Evolutionary conservation across 2,329 filamentous ascomycete genomes (phyloP).

Genomic region (Aspergillus uvarum): DNA sequence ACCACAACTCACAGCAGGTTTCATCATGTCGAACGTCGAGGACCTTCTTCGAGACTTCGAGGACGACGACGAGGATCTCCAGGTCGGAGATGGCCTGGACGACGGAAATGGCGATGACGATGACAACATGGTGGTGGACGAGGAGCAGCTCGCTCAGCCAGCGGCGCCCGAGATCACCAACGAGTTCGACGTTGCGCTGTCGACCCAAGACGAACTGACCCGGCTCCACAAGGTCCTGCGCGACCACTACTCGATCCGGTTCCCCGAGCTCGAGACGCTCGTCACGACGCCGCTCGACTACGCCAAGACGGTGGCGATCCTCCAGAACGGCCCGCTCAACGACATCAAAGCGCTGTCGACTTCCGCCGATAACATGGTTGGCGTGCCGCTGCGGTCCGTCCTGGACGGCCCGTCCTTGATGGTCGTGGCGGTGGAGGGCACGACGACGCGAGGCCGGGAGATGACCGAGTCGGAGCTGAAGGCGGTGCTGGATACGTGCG

Average conservation of each 20-base stretch:
- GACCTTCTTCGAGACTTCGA: conserved; percentile 91
- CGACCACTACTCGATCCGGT: conserved; percentile 91
- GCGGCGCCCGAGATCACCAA: conserved; percentile 69
- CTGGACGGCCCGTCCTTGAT: conserved; percentile 88
- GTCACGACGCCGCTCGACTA: conserved; percentile 93
- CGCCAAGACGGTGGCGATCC: conserved; percentile 88
- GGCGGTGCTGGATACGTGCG: conserved; percentile 73
- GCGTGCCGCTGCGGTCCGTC: conserved; percentile 72
- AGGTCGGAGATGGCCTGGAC: conserved; percentile 64
- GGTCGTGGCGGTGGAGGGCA: conserved; percentile 94
- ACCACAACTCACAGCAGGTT: not conserved
- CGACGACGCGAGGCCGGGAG: conserved; percentile 77
- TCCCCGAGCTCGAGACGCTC: conserved; percentile 87
- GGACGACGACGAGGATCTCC: conserved; percentile 68
- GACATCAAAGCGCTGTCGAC: conserved; percentile 78
- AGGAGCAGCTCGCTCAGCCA: conserved; percentile 56
- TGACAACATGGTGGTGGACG: conserved; percentile 53
- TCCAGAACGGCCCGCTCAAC: conserved; percentile 89
- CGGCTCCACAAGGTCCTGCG: conserved; percentile 94
- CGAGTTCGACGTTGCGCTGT: conserved; percentile 83
- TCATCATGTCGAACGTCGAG: conserved; percentile 82
- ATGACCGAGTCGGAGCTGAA: conserved; percentile 74
- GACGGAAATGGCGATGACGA: conserved; percentile 59
- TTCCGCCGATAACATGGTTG: conserved; percentile 75
- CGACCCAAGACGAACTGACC: conserved; percentile 89